Evolutionary conservation across 768 basidiomycete species (phyloP).

Genomic region (Serendipita vermifera): DNA sequence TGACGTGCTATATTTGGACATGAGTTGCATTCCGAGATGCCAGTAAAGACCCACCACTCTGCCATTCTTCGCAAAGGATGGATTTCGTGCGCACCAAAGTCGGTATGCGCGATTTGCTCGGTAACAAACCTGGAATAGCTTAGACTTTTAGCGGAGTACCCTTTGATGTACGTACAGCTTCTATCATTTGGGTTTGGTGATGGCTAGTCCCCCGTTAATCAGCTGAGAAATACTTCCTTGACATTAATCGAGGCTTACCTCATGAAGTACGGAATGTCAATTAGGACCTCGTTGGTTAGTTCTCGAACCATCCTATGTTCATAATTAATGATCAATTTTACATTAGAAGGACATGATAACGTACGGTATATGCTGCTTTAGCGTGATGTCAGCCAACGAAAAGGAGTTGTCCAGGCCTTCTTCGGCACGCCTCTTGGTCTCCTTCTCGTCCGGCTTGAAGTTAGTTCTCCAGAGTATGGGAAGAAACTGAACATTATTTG

Average conservation of each 20-base stretch:
- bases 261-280: constrained; percentile 35
- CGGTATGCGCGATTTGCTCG: constrained; percentile 31
- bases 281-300: constrained; percentile 29
- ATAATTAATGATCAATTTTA: not conserved
- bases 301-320: constrained; percentile 24
- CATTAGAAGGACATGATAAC: constrained; percentile 9
- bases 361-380: constrained; percentile 30
- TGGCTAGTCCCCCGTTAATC: too few species aligned
- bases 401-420: constrained; percentile 32
- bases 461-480: constrained; percentile 33
- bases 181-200: constrained; percentile 31
- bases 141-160: not conserved
- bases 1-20: constrained; percentile 22
- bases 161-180: constrained; percentile 22
- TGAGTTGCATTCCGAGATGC: not conserved
- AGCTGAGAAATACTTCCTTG: too few species aligned
- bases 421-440: constrained; percentile 26
- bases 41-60: constrained; percentile 20
- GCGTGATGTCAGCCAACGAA: constrained; percentile 30
- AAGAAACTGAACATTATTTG: constrained; percentile 29
- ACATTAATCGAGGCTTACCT: constrained; percentile 18
- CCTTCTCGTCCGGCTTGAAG: constrained; percentile 25
- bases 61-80: constrained; percentile 27
- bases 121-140: constrained; percentile 20
- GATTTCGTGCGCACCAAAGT: constrained; percentile 31